A percentile compares a stretch with the other conserved stretches of the same genome.
Evolutionary conservation across 331 rosid species (phyloP).

Genomic region (Quercus tomentella): DNA sequence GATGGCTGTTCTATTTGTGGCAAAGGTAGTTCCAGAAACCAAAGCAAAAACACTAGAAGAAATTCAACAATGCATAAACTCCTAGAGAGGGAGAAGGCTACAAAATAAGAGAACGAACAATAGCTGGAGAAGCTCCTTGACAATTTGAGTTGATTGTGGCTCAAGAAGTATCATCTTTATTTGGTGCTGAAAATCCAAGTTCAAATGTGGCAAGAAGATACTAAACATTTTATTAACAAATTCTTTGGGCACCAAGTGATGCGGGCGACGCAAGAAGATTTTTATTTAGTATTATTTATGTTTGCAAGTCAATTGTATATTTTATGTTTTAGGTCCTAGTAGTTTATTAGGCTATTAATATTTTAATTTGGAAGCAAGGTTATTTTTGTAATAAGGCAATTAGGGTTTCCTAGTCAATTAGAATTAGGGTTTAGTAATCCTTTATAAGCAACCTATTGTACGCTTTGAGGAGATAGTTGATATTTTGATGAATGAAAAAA

Average conservation of each 20-base stretch:
- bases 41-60: constrained; percentile 89
- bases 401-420: too few species aligned
- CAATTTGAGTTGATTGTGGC: not conserved
- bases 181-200: not conserved
- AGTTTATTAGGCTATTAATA: too few species aligned
- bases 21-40: constrained; percentile 75
- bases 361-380: too few species aligned
- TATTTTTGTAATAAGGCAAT: too few species aligned
- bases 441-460: too few species aligned
- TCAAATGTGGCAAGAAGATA: not conserved
- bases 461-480: too few species aligned
- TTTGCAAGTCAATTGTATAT: too few species aligned
- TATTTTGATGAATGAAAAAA: too few species aligned
- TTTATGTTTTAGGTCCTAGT: too few species aligned
- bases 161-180: not conserved
- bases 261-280: too few species aligned
- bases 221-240: not conserved
- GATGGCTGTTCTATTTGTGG: constrained; percentile 55
- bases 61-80: constrained; percentile 56
- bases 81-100: constrained; percentile 12
- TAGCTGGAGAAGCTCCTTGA: not conserved
- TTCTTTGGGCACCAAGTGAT: constrained; percentile 17
- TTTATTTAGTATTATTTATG: too few species aligned
- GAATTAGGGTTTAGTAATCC: too few species aligned
- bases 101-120: not conserved